Percentiles rank a stretch among this genome's conserved stretches.
Conservation (phyloP, 768 basidiomycete species). For the Rhodotorula sphaerocarpa region DNA sequence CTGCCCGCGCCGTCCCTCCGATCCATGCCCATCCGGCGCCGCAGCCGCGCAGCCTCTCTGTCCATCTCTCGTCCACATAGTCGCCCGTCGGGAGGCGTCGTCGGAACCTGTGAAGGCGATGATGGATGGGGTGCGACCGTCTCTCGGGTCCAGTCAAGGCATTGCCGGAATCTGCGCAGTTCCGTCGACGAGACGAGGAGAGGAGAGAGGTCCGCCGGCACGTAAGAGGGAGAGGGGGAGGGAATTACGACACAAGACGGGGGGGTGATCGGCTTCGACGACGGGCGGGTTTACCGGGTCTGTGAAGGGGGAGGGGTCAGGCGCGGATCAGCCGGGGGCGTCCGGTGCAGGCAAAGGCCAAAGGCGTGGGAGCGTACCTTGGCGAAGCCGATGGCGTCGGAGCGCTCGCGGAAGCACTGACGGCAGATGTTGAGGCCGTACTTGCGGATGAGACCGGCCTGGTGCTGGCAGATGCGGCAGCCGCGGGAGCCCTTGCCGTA, state of each 20-base stretch:
- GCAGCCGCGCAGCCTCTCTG: too few species aligned
- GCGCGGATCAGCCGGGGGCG: background rate
- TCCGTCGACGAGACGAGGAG: background rate
- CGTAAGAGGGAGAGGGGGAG: background rate
- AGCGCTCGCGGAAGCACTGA: slow-evolving; percentile 42
- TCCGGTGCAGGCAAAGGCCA: background rate
- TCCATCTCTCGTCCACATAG: too few species aligned
- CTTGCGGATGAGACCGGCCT: slow-evolving; percentile 41
- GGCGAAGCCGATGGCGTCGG: slow-evolving; percentile 40
- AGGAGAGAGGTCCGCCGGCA: background rate
- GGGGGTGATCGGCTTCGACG: background rate
- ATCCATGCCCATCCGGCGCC: background rate
- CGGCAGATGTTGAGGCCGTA: slow-evolving; percentile 41
- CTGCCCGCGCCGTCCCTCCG: background rate
- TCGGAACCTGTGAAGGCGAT: too few species aligned
- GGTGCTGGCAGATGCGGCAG: slow-evolving; percentile 41
- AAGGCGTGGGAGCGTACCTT: slow-evolving; percentile 37
- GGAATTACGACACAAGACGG: background rate
- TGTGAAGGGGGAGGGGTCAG: background rate
- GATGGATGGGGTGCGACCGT: too few species aligned
- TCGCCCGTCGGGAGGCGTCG: too few species aligned
- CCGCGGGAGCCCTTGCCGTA: slow-evolving; percentile 40
- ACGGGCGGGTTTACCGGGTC: background rate
- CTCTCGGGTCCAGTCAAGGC: too few species aligned
- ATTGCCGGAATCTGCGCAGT: background rate